A percentile compares a stretch with the other conserved stretches of the same genome.
phyloP scores from a whole-genome alignment of 2,329 filamentous ascomycete genomes.

The Claviceps capensis region DNA sequence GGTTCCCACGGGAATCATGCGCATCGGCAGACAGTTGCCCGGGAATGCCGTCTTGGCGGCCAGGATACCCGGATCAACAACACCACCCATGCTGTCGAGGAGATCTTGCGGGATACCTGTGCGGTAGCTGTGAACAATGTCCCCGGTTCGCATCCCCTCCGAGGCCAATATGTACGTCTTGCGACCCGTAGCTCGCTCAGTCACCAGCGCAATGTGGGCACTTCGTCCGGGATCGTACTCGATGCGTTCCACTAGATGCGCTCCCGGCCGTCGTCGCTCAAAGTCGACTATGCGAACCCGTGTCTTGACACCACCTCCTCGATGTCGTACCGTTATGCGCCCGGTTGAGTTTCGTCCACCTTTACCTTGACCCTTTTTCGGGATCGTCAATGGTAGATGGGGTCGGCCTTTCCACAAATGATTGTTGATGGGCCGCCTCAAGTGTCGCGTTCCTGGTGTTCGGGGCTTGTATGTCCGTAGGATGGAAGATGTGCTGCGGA shows the following conservation, averaged over 20 bases:
- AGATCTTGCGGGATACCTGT: conserved; percentile 78
- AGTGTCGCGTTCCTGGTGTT: conserved; percentile 83
- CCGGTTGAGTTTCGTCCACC: conserved; percentile 87
- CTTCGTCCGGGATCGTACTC: conserved; percentile 92
- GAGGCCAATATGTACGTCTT: conserved; percentile 92
- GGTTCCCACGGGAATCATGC: conserved; percentile 93
- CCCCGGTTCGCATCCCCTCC: conserved; percentile 84
- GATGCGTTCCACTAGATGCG: conserved; percentile 82
- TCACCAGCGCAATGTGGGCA: conserved; percentile 82
- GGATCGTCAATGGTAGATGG: conserved; percentile 67
- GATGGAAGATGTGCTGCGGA: conserved; percentile 22
- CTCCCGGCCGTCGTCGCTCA: conserved; percentile 60
- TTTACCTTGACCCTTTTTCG: conserved; percentile 85
- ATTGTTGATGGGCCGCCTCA: conserved; percentile 86
- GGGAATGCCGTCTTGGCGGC: conserved; percentile 88
- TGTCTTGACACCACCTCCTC: conserved; percentile 82
- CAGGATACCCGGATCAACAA: conserved; percentile 87
- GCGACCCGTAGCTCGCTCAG: conserved; percentile 55
- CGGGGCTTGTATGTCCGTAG: conserved; percentile 85
- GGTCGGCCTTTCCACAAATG: conserved; percentile 93
- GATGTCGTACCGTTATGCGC: conserved; percentile 75
- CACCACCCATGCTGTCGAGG: conserved; percentile 81
- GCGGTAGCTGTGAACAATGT: conserved; percentile 84
- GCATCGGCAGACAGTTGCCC: conserved; percentile 87
- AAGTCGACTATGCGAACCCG: conserved; percentile 91